Percentiles rank a stretch among this genome's conserved stretches.
These are phyloP conservation scores for Lasiodiplodia gonubiensis DNA, from an alignment of 2,329 filamentous ascomycete genomes.

Conservation along the genomic window DNA sequence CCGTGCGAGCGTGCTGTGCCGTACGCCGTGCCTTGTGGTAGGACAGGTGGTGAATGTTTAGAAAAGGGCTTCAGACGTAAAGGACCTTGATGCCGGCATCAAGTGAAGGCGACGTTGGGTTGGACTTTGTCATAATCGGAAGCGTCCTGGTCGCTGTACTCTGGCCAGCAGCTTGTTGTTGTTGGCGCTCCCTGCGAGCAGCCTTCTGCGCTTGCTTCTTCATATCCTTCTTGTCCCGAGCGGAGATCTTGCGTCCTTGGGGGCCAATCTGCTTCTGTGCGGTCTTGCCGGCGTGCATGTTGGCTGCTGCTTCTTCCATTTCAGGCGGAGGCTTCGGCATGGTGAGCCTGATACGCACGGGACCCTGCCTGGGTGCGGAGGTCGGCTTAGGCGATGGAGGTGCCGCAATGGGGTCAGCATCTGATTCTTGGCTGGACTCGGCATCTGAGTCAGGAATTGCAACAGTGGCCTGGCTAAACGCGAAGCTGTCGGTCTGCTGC, in stretches of 20 bases:
- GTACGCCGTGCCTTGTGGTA: conserved; percentile 1
- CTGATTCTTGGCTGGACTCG: conserved; percentile 2
- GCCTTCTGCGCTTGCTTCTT: conserved; percentile 51
- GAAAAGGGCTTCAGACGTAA: conserved; percentile 18
- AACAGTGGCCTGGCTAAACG: conserved; percentile 2
- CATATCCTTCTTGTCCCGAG: conserved; percentile 46
- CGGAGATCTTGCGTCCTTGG: conserved; percentile 34
- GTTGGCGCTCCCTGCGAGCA: conserved; percentile 45
- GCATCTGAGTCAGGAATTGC: conserved; percentile 20
- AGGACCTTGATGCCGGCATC: conserved; percentile 26
- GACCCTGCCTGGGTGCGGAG: conserved; percentile 18
- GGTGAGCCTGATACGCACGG: conserved; percentile 27
- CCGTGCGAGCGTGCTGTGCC: conserved; percentile 15
- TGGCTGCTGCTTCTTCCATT: conserved; percentile 36
- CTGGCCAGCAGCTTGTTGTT: conserved; percentile 18
- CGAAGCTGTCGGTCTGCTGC: conserved; percentile 2
- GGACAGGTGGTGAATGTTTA: not conserved
- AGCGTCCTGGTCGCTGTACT: conserved; percentile 3
- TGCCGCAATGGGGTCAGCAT: conserved; percentile 6
- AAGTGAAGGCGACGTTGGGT: conserved; percentile 20
- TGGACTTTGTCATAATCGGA: conserved; percentile 25
- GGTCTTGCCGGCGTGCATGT: conserved; percentile 31
- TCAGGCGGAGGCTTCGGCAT: conserved; percentile 42
- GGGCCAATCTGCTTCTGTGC: conserved; percentile 43
- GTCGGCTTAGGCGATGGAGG: conserved; percentile 10